Evolutionary conservation across 306 rosid genomes (phyloP).

Genomic region (Astragalus membranaceus): DNA sequence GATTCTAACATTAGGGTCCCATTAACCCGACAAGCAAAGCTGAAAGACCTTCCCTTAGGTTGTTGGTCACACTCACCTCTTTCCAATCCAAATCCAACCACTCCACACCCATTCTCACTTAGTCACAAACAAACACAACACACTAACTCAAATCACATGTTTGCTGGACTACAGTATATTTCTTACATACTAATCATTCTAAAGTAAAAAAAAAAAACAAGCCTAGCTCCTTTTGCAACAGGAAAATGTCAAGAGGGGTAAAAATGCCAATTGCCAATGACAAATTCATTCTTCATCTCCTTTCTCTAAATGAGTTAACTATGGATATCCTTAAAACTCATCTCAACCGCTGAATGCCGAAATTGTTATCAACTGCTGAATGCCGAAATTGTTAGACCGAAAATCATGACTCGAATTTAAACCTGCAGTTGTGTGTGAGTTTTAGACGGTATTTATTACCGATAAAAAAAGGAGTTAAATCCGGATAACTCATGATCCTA

Average conservation of each 20-base stretch:
- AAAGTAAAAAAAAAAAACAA: constrained; percentile 28
- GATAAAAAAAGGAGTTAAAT: constrained; percentile 16
- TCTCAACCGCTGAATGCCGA: no score
- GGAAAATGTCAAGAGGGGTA: constrained; percentile 31
- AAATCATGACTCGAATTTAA: no score
- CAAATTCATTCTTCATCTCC: constrained; percentile 22
- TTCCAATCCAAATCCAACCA: constrained; percentile 38
- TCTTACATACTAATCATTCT: constrained; percentile 35
- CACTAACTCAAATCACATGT: constrained; percentile 23
- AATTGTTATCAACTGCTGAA: no score
- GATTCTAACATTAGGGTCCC: constrained; percentile 72
- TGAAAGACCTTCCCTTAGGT: constrained; percentile 38
- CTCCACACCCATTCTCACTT: constrained; percentile 52
- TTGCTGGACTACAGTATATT: constrained; percentile 32
- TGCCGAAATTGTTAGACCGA: no score
- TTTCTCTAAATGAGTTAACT: constrained; percentile 30
- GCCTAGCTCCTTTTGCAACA: constrained; percentile 27
- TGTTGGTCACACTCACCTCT: constrained; percentile 53
- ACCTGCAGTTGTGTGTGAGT: no score
- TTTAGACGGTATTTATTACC: no score
- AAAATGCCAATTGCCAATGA: not conserved
- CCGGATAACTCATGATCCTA: constrained; percentile 29
- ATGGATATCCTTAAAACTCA: not conserved
- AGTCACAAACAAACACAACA: constrained; percentile 2
- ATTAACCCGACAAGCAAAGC: constrained; percentile 52